Evolutionary conservation across 1,139 yeast genomes (phyloP).

Genomic region (Saccharomycopsis hybrid): DNA sequence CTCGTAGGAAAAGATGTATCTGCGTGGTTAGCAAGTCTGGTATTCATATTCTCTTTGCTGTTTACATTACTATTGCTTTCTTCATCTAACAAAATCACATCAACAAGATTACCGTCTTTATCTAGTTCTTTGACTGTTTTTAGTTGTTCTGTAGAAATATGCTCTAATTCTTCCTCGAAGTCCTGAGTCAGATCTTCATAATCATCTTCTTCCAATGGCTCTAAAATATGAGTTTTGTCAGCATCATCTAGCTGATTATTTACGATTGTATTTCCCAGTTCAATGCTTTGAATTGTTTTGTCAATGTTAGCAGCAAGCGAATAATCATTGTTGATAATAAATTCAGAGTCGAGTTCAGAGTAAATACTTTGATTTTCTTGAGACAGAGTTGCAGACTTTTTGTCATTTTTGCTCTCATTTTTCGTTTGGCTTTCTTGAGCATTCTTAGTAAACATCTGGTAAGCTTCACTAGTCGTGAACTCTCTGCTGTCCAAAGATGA

Average conservation of each 20-base stretch:
- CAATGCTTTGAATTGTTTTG: no score
- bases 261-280: neutral
- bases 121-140: neutral
- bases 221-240: slow-evolving; percentile 1
- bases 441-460: neutral
- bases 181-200: no score
- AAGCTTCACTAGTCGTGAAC: slow-evolving; percentile 1
- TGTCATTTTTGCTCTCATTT: neutral
- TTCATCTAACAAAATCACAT: neutral
- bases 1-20: neutral
- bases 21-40: no score
- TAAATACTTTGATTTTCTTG: slow-evolving; percentile 1
- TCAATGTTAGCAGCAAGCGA: slow-evolving; percentile 12
- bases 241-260: neutral
- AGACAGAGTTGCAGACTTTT: no score
- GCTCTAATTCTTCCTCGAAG: no score
- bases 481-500: slow-evolving; percentile 14
- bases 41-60: neutral
- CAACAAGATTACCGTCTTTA: neutral
- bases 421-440: slow-evolving; percentile 1
- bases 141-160: no score
- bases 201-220: neutral
- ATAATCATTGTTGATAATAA: slow-evolving; percentile 17
- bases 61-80: no score
- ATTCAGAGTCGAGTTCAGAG: slow-evolving; percentile 12